Percentiles rank a stretch among this genome's conserved stretches.
Conservation (phyloP, 805 yeast species). For the Pichia exigua region DNA sequence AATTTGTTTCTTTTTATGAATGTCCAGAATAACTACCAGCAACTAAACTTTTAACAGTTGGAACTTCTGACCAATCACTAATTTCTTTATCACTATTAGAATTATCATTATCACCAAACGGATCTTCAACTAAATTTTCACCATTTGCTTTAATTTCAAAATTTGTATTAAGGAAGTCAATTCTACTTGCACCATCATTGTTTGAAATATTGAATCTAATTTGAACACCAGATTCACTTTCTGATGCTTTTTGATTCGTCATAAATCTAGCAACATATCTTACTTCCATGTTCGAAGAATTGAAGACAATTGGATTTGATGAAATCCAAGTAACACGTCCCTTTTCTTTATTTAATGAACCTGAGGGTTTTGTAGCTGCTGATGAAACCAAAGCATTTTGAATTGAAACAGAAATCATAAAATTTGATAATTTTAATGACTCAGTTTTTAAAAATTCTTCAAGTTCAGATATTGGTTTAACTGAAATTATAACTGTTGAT, state of each 20-base stretch:
- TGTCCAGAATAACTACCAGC: conserved; percentile 45
- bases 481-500: conserved; percentile 73
- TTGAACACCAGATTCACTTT: conserved; percentile 67
- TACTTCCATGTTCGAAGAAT: conserved; percentile 38
- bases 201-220: conserved; percentile 48
- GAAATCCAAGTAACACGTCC: conserved; percentile 84
- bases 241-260: conserved; percentile 66
- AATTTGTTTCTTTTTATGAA: neutral
- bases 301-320: conserved; percentile 32
- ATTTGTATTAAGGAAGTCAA: conserved; percentile 33
- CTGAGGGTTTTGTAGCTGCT: conserved; percentile 88
- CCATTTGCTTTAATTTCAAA: conserved; percentile 26
- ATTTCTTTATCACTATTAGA: conserved; percentile 13
- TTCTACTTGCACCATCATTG: conserved; percentile 37
- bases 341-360: conserved; percentile 80
- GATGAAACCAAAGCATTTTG: conserved; percentile 54
- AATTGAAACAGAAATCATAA: conserved; percentile 54
- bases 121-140: conserved; percentile 25
- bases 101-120: conserved; percentile 25
- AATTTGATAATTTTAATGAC: conserved; percentile 43
- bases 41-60: conserved; percentile 39
- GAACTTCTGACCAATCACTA: conserved; percentile 30
- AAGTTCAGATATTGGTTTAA: conserved; percentile 47
- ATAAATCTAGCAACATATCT: conserved; percentile 79
- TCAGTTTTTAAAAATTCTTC: conserved; percentile 25